phyloP scores from a whole-genome alignment of 306 rosid genomes.

The Rosa chinensis region DNA sequence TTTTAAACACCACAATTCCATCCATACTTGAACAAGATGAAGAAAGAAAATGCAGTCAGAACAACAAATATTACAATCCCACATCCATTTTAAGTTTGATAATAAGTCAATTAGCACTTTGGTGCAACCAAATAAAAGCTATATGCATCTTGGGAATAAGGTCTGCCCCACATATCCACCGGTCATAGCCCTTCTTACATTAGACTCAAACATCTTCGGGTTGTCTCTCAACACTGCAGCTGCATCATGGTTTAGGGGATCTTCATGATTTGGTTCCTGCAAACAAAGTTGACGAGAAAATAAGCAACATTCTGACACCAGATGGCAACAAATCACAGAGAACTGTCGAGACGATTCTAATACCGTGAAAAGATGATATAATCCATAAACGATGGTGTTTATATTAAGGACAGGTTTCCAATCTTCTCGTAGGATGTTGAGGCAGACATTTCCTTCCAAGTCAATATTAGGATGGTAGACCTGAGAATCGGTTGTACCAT shows the following conservation, averaged over 20 bases:
- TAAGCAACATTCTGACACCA: conserved; percentile 5
- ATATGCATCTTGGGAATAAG: conserved; percentile 72
- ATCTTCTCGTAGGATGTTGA: conserved; percentile 91
- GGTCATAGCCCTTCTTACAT: conserved; percentile 88
- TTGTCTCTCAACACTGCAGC: conserved; percentile 87
- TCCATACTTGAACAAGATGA: conserved; percentile 30
- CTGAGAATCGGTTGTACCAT: conserved; percentile 36
- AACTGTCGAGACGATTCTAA: not conserved
- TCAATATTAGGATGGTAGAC: conserved; percentile 95
- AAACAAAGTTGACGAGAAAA: conserved; percentile 17
- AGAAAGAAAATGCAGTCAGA: conserved; percentile 35
- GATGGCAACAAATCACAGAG: not conserved
- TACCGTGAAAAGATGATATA: conserved; percentile 92
- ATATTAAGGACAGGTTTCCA: conserved; percentile 97
- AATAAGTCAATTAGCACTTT: conserved; percentile 32
- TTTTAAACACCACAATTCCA: conserved; percentile 33
- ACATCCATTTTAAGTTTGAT: conserved; percentile 37
- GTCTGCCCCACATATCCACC: conserved; percentile 93
- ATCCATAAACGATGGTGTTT: conserved; percentile 79
- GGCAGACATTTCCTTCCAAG: conserved; percentile 96
- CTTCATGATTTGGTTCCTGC: conserved; percentile 92
- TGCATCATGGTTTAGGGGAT: conserved; percentile 92
- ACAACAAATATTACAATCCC: conserved; percentile 48
- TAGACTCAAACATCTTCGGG: conserved; percentile 72
- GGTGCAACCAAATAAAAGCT: conserved; percentile 28